phyloP scores from a whole-genome alignment of 352 stramenopile species.

The Phytopythium delawarense region DNA sequence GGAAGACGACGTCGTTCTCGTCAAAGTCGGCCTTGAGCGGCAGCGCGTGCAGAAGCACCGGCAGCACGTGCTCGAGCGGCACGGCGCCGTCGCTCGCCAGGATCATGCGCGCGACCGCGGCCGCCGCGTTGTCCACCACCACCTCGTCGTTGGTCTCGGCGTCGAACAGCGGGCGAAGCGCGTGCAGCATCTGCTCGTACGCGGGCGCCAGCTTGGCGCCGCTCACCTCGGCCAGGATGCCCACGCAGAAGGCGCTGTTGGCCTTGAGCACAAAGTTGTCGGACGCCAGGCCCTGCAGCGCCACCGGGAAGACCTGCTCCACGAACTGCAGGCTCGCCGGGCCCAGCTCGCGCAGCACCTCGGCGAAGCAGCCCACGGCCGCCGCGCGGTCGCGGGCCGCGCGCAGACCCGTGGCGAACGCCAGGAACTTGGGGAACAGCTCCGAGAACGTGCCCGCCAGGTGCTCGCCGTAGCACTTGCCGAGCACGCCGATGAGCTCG shows the following conservation, averaged over 20 bases:
- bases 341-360: conserved; percentile 92
- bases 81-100: conserved; percentile 67
- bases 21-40: conserved; percentile 96
- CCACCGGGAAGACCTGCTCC: conserved; percentile 87
- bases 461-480: conserved; percentile 92
- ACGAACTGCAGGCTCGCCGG: conserved; percentile 80
- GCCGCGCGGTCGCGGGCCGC: conserved; percentile 91
- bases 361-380: conserved; percentile 93
- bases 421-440: conserved; percentile 88
- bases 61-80: conserved; percentile 91
- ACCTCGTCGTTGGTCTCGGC: conserved; percentile 82
- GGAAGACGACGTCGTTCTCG: conserved; percentile 95
- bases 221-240: conserved; percentile 87
- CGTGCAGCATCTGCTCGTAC: conserved; percentile 91
- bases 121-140: conserved; percentile 91
- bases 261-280: conserved; percentile 92
- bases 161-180: conserved; percentile 91
- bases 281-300: conserved; percentile 88
- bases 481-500: conserved; percentile 92
- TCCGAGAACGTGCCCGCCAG: conserved; percentile 89
- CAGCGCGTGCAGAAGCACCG: conserved; percentile 90
- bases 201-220: conserved; percentile 68
- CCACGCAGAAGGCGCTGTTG: conserved; percentile 95
- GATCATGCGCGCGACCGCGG: conserved; percentile 93
- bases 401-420: conserved; percentile 89